Evolutionary conservation across 441 rosid species (phyloP).

Genomic region (Syzygium syzygioides): DNA sequence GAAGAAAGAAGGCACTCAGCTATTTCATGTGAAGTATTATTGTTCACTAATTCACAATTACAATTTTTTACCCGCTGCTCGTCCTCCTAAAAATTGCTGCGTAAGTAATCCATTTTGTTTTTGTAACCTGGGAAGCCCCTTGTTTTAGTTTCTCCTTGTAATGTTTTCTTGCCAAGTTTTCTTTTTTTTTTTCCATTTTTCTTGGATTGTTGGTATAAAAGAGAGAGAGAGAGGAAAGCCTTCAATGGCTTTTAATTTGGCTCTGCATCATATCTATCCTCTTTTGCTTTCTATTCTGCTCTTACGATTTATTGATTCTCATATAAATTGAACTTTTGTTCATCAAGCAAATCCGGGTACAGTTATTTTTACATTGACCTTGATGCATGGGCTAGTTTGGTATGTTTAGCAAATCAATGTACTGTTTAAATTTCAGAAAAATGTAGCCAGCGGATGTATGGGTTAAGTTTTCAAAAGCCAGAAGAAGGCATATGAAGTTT

Average conservation of each 20-base stretch:
- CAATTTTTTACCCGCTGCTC: conserved; percentile 19
- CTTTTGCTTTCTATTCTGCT: neutral
- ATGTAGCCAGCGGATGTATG: neutral
- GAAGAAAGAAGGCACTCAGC: conserved; percentile 84
- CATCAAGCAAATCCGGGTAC: conserved; percentile 46
- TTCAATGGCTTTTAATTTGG: conserved; percentile 1
- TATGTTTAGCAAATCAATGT: conserved; percentile 40
- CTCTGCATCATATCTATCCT: neutral
- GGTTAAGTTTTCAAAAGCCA: neutral
- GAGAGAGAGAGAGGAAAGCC: conserved; percentile 15
- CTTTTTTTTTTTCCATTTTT: conserved; percentile 2
- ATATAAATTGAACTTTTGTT: neutral
- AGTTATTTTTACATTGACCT: neutral
- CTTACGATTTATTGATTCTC: neutral
- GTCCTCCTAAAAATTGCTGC: conserved; percentile 13
- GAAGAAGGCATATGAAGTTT: neutral
- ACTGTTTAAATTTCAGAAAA: neutral
- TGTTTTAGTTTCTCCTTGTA: neutral
- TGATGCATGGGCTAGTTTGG: too few species aligned
- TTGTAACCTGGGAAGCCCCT: conserved; percentile 30
- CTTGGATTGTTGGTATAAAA: conserved; percentile 28
- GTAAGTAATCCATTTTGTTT: conserved; percentile 37
- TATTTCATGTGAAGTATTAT: conserved; percentile 69
- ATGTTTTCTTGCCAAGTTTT: conserved; percentile 2
- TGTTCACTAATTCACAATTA: conserved; percentile 25